Evolutionary conservation across 1,284 basidiomycete genomes (phyloP).

Genomic region (Cryptococcus sp.): DNA sequence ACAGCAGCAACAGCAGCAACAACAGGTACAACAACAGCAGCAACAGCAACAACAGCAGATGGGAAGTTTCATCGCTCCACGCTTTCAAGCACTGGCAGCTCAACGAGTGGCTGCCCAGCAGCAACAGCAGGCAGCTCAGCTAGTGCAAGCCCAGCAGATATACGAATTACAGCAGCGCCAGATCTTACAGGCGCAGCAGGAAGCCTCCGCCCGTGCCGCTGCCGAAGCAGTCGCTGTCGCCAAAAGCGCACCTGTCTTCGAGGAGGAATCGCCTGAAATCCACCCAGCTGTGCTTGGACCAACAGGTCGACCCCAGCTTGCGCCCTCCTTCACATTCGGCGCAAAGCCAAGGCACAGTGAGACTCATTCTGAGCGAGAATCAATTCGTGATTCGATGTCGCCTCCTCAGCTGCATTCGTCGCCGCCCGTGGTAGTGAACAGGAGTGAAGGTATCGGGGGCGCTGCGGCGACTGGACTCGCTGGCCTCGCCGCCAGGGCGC

Average conservation of each 20-base stretch:
- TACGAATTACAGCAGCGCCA: constrained; percentile 16
- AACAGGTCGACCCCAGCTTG: constrained; percentile 81
- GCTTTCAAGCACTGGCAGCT: constrained; percentile 80
- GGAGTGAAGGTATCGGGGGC: constrained; percentile 44
- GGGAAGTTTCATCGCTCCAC: constrained; percentile 74
- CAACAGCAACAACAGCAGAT: constrained; percentile 43
- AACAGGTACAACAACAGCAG: constrained; percentile 17
- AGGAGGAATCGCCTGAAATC: constrained; percentile 47
- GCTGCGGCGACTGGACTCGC: constrained; percentile 48
- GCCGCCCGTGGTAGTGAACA: constrained; percentile 34
- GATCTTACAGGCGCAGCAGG: constrained; percentile 28
- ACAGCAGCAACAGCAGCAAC: constrained; percentile 20
- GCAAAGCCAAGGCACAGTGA: constrained; percentile 56
- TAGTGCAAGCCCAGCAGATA: constrained; percentile 44
- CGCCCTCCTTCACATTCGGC: constrained; percentile 85
- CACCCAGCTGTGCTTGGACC: constrained; percentile 60
- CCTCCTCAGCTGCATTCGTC: constrained; percentile 17
- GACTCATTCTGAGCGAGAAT: constrained; percentile 10
- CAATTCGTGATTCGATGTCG: constrained; percentile 18
- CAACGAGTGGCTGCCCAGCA: constrained; percentile 57
- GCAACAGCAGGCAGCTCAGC: constrained; percentile 43
- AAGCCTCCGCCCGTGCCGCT: constrained; percentile 23
- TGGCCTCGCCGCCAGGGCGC: constrained; percentile 53
- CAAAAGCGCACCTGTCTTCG: constrained; percentile 46
- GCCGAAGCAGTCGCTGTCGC: constrained; percentile 18